A percentile compares a stretch with the other conserved stretches of the same genome.
Evolutionary conservation across 139 green algal species (phyloP).

Genomic region (Haematococcus sp.): DNA sequence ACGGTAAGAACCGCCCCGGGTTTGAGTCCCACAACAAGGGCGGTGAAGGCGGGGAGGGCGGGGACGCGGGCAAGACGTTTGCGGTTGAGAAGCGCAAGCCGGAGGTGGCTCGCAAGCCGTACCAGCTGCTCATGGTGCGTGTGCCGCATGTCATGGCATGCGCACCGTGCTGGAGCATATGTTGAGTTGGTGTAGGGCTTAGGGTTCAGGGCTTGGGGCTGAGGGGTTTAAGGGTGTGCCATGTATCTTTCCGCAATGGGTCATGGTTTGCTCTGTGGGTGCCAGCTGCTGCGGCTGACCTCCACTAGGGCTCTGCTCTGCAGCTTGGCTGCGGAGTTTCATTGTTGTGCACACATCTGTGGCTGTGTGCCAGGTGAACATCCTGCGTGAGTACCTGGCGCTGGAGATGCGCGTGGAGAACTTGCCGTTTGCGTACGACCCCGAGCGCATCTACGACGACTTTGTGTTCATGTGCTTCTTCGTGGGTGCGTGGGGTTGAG

Average conservation of each 20-base stretch:
- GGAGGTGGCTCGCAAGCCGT: slow-evolving; percentile 88
- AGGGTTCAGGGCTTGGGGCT: no score
- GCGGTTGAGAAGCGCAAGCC: slow-evolving; percentile 21
- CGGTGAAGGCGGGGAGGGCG: no score
- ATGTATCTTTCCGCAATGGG: neutral
- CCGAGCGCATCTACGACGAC: slow-evolving; percentile 78
- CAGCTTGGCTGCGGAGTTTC: no score
- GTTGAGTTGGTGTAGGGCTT: no score
- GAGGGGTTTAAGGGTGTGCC: no score
- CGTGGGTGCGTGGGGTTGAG: slow-evolving; percentile 38
- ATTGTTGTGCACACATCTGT: neutral
- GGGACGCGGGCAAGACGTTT: neutral
- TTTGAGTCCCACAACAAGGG: neutral
- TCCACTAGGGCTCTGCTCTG: no score
- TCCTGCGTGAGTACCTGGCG: slow-evolving; percentile 95
- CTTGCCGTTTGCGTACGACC: slow-evolving; percentile 54
- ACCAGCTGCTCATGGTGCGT: slow-evolving; percentile 81
- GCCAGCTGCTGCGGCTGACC: neutral
- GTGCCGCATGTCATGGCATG: no score
- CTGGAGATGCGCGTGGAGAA: slow-evolving; percentile 71
- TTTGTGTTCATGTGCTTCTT: slow-evolving; percentile 99
- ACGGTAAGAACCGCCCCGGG: neutral
- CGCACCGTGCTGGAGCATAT: no score
- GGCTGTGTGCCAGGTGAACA: slow-evolving; percentile 27
- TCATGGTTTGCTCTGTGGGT: neutral